A percentile compares a stretch with the other conserved stretches of the same genome.
phyloP scores from a whole-genome alignment of 2,329 filamentous ascomycete genomes.

The Remersonia thermophila region DNA sequence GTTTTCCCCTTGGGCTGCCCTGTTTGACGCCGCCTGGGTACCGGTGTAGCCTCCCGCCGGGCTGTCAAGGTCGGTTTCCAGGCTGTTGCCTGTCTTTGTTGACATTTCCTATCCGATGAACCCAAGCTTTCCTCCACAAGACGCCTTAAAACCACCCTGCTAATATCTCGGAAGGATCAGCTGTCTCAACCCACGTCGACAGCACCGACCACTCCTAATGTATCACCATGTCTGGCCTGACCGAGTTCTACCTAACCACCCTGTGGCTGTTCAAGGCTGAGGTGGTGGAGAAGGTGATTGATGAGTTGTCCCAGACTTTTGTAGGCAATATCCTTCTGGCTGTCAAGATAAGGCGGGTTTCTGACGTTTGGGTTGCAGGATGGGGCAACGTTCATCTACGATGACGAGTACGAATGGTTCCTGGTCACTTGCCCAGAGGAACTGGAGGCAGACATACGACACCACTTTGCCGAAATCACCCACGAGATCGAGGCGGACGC shows the following conservation, averaged over 20 bases:
- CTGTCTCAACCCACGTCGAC: neutral
- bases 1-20: no score
- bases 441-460: slow-evolving; percentile 8
- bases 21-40: no score
- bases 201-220: neutral
- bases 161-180: neutral
- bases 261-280: slow-evolving; percentile 19
- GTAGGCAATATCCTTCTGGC: slow-evolving; percentile 3
- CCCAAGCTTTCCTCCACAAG: neutral
- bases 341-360: neutral
- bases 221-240: slow-evolving; percentile 1
- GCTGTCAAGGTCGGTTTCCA: no score
- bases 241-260: slow-evolving; percentile 18
- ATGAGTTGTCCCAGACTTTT: slow-evolving; percentile 8
- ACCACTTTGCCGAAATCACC: slow-evolving; percentile 5
- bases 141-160: neutral
- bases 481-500: slow-evolving; percentile 9
- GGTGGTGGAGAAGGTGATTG: slow-evolving; percentile 15
- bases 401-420: slow-evolving; percentile 17
- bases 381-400: slow-evolving; percentile 15
- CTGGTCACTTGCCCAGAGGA: slow-evolving; percentile 13
- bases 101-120: neutral
- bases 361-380: slow-evolving; percentile 9
- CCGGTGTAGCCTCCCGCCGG: no score
- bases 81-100: no score